Evolutionary conservation across 2,329 filamentous ascomycete genomes (phyloP).

Genomic region (Epichloe elymi): DNA sequence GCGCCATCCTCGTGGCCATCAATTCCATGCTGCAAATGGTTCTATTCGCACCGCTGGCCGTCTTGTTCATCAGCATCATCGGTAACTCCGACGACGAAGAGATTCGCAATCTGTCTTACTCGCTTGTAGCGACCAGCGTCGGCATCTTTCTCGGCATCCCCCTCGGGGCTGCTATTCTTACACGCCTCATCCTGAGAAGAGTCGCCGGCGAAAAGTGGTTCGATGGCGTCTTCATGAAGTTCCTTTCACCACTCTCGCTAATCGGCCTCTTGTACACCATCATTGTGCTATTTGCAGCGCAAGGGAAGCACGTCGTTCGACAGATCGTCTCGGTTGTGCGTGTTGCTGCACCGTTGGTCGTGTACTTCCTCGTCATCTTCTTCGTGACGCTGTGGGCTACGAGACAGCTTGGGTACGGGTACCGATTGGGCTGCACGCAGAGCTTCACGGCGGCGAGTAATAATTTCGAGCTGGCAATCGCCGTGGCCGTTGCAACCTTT

Average conservation of each 20-base stretch:
- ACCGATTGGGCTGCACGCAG: constrained; percentile 58
- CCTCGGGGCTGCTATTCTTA: constrained; percentile 65
- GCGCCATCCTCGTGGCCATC: constrained; percentile 63
- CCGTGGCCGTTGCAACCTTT: constrained; percentile 71
- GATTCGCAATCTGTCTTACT: constrained; percentile 37
- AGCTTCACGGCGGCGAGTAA: constrained; percentile 86
- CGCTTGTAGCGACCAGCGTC: constrained; percentile 63
- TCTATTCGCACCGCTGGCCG: constrained; percentile 54
- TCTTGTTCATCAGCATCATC: constrained; percentile 60
- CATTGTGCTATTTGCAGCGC: constrained; percentile 70
- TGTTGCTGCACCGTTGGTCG: constrained; percentile 65
- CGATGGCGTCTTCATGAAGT: constrained; percentile 54
- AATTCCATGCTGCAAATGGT: constrained; percentile 67
- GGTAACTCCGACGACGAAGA: constrained; percentile 26
- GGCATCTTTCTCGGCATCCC: constrained; percentile 79
- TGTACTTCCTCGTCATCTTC: constrained; percentile 73
- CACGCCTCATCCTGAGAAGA: constrained; percentile 47
- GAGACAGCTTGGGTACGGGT: constrained; percentile 58
- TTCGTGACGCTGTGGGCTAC: constrained; percentile 50
- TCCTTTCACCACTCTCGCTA: constrained; percentile 59
- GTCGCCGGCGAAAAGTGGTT: constrained; percentile 48
- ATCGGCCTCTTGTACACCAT: constrained; percentile 82
- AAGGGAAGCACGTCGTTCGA: constrained; percentile 62
- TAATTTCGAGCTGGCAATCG: constrained; percentile 87
- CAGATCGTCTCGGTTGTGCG: constrained; percentile 75